Base-by-base conservation (phyloP, 805 yeast genomes). In the Schizosaccharomyces japonicus region DNA sequence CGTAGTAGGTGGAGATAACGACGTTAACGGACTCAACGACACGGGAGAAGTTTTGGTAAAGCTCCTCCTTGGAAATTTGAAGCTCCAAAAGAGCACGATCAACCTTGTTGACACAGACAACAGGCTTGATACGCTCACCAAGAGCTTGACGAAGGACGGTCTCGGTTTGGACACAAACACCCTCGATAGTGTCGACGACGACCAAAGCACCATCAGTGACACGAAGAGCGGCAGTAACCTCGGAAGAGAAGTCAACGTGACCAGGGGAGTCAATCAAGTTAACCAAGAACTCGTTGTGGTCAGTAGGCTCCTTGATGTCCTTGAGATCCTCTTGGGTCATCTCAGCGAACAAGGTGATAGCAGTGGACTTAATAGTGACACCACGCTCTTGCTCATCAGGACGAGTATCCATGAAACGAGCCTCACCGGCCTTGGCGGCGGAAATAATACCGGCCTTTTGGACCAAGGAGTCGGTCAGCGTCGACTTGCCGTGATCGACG, bases 171-270 rank as follows among this genome's bases (percentile, higher is more conserved):
- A 90, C 96, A 79, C 96, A 90, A 66, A 87, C 98, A 85, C 98
- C 98, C 72, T 90, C 96, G 68, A 87, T 85, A 72, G 93, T 78
- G 72, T 90, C 96, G 66, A 87, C 96, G 61, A 87, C 98, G 62
- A 87, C 96, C 66, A 87, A 76, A 66, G 98, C 96, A 84, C 98
- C 98, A 67, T 87, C 98, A 60, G 96, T 90, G 63, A 87, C 96
- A 75, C 98, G 85, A 66, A 87, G 79, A 70, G 98, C 98, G 62
- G 96, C 96, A 65, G 96, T 90, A 64, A 87, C 98, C 73, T 87
- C 98, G 59, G 96, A 90, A 55, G 95, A 84, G 85, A 87, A 87
- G 74, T 87, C 98, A 77, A 87, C 96, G 95, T 87, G 98, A 81
- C 98, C 98, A 72, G 98, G 98, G 60, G 98, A 90, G 71, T 87